Conservation (phyloP, 768 basidiomycete species). For the Tricholoma hemisulphureum region DNA sequence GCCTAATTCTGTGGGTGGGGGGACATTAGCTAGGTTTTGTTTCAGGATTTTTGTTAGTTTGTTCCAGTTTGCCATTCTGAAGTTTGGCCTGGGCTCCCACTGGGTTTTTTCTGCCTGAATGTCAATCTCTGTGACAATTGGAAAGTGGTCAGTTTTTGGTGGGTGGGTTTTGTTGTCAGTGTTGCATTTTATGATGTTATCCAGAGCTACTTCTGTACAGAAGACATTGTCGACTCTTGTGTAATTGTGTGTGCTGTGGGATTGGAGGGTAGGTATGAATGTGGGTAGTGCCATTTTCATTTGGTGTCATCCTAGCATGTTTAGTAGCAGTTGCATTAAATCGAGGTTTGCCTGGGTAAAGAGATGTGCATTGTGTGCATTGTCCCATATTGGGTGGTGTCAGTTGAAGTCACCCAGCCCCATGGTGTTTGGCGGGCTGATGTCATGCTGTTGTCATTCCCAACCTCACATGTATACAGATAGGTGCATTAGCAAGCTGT, state of each 20-base stretch:
- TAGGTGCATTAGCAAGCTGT: too few species aligned
- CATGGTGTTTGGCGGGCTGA: too few species aligned
- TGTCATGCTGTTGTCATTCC: background rate
- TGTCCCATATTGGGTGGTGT: too few species aligned
- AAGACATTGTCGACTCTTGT: slow-evolving; percentile 33
- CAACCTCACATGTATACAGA: too few species aligned
- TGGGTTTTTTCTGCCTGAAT: background rate
- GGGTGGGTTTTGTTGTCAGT: background rate
- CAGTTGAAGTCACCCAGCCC: too few species aligned
- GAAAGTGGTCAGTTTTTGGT: background rate
- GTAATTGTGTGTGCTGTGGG: slow-evolving; percentile 17
- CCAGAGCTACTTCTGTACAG: slow-evolving; percentile 11
- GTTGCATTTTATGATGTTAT: slow-evolving; percentile 18
- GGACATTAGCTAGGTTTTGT: background rate
- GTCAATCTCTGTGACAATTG: background rate
- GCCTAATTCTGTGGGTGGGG: background rate
- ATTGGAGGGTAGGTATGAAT: slow-evolving; percentile 23
- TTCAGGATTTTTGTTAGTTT: background rate
- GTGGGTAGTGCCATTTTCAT: slow-evolving; percentile 25
- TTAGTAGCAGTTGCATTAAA: background rate
- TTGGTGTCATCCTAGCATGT: background rate
- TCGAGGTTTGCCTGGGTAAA: too few species aligned
- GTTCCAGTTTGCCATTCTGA: background rate
- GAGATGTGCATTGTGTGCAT: too few species aligned
- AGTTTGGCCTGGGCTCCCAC: background rate